Evolutionary conservation across 371 early-diverging fungal genomes (phyloP).

Genomic region (Mucor sp.): DNA sequence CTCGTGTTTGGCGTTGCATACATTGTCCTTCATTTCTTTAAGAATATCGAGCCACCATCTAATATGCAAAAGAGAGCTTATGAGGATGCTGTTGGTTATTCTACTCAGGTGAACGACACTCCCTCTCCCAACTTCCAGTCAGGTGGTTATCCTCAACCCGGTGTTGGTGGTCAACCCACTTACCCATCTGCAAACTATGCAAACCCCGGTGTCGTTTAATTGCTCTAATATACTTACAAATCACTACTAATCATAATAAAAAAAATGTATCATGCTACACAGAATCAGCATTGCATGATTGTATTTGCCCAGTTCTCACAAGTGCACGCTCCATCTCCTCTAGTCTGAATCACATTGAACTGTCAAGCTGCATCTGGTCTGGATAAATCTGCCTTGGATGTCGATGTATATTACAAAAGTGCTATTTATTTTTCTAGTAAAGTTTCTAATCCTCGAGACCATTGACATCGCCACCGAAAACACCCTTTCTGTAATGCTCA

Average conservation of each 20-base stretch:
- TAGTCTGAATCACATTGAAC: too few species aligned
- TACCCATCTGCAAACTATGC: slow-evolving; percentile 21
- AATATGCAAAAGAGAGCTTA: slow-evolving; percentile 29
- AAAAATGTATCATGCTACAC: too few species aligned
- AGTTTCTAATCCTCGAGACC: slow-evolving; percentile 20
- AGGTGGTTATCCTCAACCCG: slow-evolving; percentile 1
- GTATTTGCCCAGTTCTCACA: too few species aligned
- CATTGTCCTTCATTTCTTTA: slow-evolving; percentile 22
- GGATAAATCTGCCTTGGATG: background rate
- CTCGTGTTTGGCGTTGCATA: slow-evolving; percentile 19
- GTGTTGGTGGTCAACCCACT: slow-evolving; percentile 11
- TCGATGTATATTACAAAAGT: background rate
- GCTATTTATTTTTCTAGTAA: slow-evolving; percentile 8
- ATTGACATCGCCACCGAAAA: slow-evolving; percentile 55
- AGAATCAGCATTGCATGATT: too few species aligned
- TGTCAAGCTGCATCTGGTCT: too few species aligned
- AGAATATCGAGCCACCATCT: slow-evolving; percentile 23
- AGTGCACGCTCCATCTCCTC: too few species aligned
- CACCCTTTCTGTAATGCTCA: slow-evolving; percentile 75
- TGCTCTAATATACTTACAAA: too few species aligned
- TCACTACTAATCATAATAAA: too few species aligned
- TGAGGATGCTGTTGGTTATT: slow-evolving; percentile 24
- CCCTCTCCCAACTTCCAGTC: background rate
- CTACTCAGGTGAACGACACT: background rate
- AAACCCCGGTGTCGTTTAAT: slow-evolving; percentile 9